Evolutionary conservation across 495 filamentous ascomycete species (phyloP), one percentile per base, ranked within the genome.

Genomic region (Pyrenopolyporus hunteri): DNA sequence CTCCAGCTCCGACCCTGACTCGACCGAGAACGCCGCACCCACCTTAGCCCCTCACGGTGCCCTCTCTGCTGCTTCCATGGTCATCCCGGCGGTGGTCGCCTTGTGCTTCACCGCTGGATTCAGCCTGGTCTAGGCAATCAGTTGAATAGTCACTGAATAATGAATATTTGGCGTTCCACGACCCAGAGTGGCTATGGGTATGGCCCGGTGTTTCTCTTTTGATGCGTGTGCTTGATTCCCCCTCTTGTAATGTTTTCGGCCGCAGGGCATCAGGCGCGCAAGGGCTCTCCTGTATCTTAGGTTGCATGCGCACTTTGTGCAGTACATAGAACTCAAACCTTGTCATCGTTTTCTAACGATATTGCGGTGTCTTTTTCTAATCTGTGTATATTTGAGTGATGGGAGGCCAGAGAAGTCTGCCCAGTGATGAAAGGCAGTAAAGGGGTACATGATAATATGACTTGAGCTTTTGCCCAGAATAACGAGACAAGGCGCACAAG

Each of bases 31-130:
- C 25, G 68, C 68, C 17, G 59, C 62, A 6, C 42, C 68, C 42
- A 63, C 47, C 9, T 26, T 68, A 20, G 64, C 60, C 10, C 65
- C 68, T 19, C 47, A 68, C 6, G 59, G 59, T 29, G 26, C 60
- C 14, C 4, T 64, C 33, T 71, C 68, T 14, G 52, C 62, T 11
- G 63, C 61, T 14, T 16, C 59, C 44, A 66, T 70, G 37, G 50
- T 59, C 36, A 59, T 70, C 52, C 65, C 68, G 22, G 61, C 65
- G 19, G 44, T 71, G 3, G 45, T 71, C 33, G 66, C 68, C 10
- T 31, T 68, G 16, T 69, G 39, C 9, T 64, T 69, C 45, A 63
- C 68, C 2, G 57, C 67, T 4, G 68, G 68, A 6, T 56, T 71
- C 62, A 64, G 54, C 29, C 19, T 71, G 46, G 32, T 71, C 37